Evolutionary conservation across 495 filamentous ascomycete genomes (phyloP), one percentile per base, ranked within the genome.

Genomic region (Aspergillus biplanus): DNA sequence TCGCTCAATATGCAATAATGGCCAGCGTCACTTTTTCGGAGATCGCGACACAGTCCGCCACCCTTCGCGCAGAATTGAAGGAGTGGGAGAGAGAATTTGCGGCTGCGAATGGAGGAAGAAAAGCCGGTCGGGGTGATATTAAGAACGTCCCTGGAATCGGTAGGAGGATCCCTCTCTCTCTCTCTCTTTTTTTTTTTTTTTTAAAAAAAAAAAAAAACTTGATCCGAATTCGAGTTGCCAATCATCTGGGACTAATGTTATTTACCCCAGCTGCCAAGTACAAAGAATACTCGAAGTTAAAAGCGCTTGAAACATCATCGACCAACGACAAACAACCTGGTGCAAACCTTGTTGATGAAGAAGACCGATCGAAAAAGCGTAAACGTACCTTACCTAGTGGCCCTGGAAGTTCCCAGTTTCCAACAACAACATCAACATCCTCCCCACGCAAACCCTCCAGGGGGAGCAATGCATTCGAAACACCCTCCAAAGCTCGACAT

Each of bases 61-160:
- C 56, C 58, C 74, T 97, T 27, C 88, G 92, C 5, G 78, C 80
- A 9, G 90, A 96, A 64, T 77, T 99, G 34, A 99, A 97, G 73
- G 75, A 82, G 70, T 99, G 92, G 89, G 94, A 99, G 74, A 86
- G 84, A 66, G 77, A 83, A 6, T 97, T 95, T 79, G 85, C 90
- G 2, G 75, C 77, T 21, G 76, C 78, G 1, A 84, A 97, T 69
- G 81, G 76, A 11, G 93, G 92, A 15, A 83, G 80, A 56, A 97
- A 96, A 78, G 89, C 95, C 12, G 81, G 83, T 18, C 88, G 92
- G 42, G 86, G 89, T 13, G 93, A 97, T 74, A 96, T 97, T 72
- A 97, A 97, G 75, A 83, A 87, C 61, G 86, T 93, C 67, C 86
- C 86, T 8, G 85, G 85, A 4, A 97, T 97, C 68, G 90, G 92